phyloP scores from a whole-genome alignment of 495 filamentous ascomycete genomes.

The Xylaria intraflava region DNA sequence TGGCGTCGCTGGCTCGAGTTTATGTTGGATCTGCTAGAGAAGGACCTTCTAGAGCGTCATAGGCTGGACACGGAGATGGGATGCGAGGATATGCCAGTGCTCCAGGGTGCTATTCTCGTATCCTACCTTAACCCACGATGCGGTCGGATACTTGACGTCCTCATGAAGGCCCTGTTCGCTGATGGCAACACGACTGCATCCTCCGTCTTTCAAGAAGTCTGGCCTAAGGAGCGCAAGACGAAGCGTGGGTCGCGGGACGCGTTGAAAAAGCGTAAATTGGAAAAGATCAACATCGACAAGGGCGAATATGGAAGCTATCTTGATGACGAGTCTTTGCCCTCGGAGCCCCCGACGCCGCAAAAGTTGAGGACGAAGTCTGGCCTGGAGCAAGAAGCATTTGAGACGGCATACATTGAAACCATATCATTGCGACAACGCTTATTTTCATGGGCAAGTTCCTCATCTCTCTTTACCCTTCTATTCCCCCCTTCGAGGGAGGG shows the following conservation, averaged over 20 bases:
- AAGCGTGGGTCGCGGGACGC: conserved; percentile 13
- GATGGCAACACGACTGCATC: conserved; percentile 31
- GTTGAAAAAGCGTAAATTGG: conserved; percentile 49
- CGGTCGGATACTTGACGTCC: conserved; percentile 29
- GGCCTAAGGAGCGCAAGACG: conserved; percentile 39
- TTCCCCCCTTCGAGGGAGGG: not conserved
- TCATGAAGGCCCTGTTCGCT: conserved; percentile 37
- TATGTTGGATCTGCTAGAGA: conserved; percentile 70
- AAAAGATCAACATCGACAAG: conserved; percentile 39
- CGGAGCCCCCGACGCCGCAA: conserved; percentile 25
- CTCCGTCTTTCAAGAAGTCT: conserved; percentile 42
- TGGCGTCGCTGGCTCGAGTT: conserved; percentile 80
- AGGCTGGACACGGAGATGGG: conserved; percentile 22
- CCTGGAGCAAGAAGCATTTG: conserved; percentile 13
- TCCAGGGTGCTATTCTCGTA: conserved; percentile 29
- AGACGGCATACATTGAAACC: conserved; percentile 48
- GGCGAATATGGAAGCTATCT: conserved; percentile 39
- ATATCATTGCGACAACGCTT: conserved; percentile 59
- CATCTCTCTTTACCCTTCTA: not conserved
- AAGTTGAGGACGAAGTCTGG: conserved; percentile 19
- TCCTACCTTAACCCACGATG: conserved; percentile 28
- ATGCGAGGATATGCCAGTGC: conserved; percentile 23
- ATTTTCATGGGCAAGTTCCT: conserved; percentile 36
- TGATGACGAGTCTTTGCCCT: conserved; percentile 32
- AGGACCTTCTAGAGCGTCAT: conserved; percentile 61